Evolutionary conservation across 2,329 filamentous ascomycete genomes (phyloP), one percentile per base, ranked within the genome.

Genomic region (Lanzia echinophila): DNA sequence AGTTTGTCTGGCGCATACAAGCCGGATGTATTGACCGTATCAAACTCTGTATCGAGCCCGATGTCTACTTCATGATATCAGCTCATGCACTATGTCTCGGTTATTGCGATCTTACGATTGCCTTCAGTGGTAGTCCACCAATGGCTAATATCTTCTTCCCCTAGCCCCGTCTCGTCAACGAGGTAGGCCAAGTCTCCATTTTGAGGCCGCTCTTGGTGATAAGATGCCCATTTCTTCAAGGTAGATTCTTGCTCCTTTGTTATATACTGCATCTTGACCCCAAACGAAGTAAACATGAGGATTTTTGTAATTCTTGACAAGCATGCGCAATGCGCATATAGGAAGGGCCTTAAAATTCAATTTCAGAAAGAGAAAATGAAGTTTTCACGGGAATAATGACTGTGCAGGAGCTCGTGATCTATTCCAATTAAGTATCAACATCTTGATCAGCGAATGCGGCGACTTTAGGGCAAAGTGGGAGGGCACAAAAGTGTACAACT

Each of bases 161-260:
- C 50, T 15, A 62, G 53, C 20, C 59, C 57, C 34, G 55, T 58
- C 39, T 58, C 53, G 6, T 19, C 47, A 13, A 42, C 31, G 3
- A 61, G 49, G 43, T 60, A 60, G 1, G 31, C 50, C 34, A 58
- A 54, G 20, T 34, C 48, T 4, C 41, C 47, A 15, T 56, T 47
- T 15, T 43, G 46, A 19, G 55, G 58, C 6, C 56, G 36, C 19
- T 55, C 58, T 15, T 54, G 53, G 15, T 56, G 34, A 10, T 44
- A 47, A 17, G 46, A 36, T 4, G 50, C 60, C 60, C 60, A 62
- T 10, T 43, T 47, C 1, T 24, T 48, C 17, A 62, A 45, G 6
- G 51, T 58, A 47, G 34, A 51, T 15, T 61, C 59, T 24, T 62
- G 60, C 0, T 56, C 52, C 33, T 50, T 52, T 7, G 48, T 58